These are phyloP conservation scores for Epichloe bromicola DNA, from an alignment of 2,329 filamentous ascomycete species.

Conservation along the genomic window DNA sequence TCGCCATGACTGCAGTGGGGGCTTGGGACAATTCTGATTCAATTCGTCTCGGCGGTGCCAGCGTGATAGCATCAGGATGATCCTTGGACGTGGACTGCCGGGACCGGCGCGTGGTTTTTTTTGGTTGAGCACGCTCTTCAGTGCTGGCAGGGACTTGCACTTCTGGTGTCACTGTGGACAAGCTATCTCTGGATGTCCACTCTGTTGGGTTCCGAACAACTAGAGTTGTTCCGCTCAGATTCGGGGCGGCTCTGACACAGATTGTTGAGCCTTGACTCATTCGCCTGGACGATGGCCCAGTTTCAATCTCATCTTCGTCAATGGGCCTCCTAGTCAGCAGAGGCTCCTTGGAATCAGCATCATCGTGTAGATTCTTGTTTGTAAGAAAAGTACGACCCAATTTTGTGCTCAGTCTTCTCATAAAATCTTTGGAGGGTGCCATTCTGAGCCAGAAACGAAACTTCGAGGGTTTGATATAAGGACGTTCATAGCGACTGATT, in stretches of 20 bases:
- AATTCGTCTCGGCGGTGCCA: not conserved
- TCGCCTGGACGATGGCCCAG: not conserved
- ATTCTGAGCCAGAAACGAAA: not conserved
- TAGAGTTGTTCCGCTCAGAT: not conserved
- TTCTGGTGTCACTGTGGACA: not conserved
- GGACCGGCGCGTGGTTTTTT: not conserved
- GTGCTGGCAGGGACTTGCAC: not conserved
- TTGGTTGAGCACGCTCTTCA: not conserved
- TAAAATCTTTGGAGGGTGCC: not conserved
- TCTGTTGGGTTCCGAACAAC: not conserved
- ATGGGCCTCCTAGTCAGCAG: not conserved
- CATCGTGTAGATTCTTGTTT: not conserved
- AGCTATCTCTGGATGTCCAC: not conserved
- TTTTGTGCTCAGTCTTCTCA: not conserved
- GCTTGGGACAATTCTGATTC: not conserved
- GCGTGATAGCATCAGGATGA: not conserved
- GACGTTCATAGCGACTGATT: conserved; percentile 8
- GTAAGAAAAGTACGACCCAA: not conserved
- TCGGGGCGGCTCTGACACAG: not conserved
- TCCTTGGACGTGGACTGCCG: not conserved
- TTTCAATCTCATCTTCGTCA: not conserved
- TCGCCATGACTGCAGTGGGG: not conserved
- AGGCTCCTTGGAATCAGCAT: not conserved
- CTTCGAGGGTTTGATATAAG: not conserved
- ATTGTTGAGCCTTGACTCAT: not conserved